Percentiles rank a stretch among this genome's conserved stretches.
Conservation (phyloP, 2,329 filamentous ascomycete species). For the Neofusicoccum ribis region DNA sequence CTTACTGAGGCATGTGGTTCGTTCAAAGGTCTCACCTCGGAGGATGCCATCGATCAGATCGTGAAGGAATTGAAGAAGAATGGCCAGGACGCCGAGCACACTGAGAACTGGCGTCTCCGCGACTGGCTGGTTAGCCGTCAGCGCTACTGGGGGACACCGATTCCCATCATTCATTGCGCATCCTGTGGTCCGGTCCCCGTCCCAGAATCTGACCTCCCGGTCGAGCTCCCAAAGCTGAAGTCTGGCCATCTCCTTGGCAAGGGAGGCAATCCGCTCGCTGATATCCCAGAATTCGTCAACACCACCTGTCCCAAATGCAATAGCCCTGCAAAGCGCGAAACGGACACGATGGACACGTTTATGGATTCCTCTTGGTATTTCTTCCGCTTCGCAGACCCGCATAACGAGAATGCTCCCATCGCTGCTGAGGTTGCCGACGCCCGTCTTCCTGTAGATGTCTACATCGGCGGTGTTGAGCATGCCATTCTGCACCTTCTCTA, state of each 20-base stretch:
- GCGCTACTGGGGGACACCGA: slow-evolving; percentile 87
- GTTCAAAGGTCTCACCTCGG: slow-evolving; percentile 65
- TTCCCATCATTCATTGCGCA: slow-evolving; percentile 81
- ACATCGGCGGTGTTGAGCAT: slow-evolving; percentile 86
- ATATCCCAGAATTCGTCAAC: slow-evolving; percentile 71
- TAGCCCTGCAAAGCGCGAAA: slow-evolving; percentile 73
- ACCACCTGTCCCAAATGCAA: slow-evolving; percentile 74
- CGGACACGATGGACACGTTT: slow-evolving; percentile 95
- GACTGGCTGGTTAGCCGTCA: slow-evolving; percentile 95
- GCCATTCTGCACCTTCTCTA: slow-evolving; percentile 89
- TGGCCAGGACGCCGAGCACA: slow-evolving; percentile 53
- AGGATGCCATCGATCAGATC: slow-evolving; percentile 62
- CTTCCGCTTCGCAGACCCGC: slow-evolving; percentile 73
- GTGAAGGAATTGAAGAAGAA: slow-evolving; percentile 45
- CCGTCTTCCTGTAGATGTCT: slow-evolving; percentile 77
- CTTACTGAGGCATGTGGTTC: slow-evolving; percentile 66
- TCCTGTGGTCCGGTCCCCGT: slow-evolving; percentile 79
- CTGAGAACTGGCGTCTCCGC: slow-evolving; percentile 75
- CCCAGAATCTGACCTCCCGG: slow-evolving; percentile 72
- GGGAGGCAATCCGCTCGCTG: slow-evolving; percentile 74
- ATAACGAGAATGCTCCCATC: slow-evolving; percentile 64
- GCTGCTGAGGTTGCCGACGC: slow-evolving; percentile 57
- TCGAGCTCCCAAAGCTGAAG: slow-evolving; percentile 69
- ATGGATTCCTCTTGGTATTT: slow-evolving; percentile 96
- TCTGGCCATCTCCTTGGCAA: slow-evolving; percentile 68